These are phyloP conservation scores for Platanthera guangdongensis DNA, from an alignment of 106 monocot genomes.

Conservation along the genomic window DNA sequence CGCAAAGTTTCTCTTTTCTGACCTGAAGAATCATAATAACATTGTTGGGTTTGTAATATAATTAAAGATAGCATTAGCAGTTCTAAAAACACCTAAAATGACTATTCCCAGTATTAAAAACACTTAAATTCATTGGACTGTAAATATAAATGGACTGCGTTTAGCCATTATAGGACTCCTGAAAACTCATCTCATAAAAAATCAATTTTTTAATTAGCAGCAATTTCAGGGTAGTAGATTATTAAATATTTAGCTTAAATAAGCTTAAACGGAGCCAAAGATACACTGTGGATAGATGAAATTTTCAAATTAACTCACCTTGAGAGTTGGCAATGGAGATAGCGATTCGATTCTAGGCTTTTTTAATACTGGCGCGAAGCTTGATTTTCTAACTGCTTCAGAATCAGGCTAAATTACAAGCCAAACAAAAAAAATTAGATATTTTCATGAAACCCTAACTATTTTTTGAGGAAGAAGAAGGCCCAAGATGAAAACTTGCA, in stretches of 20 bases:
- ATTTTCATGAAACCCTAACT: not conserved
- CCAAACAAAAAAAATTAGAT: not conserved
- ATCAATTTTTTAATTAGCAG: too few relatives aligned
- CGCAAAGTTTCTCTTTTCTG: slow-evolving; percentile 31
- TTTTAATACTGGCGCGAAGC: slow-evolving; percentile 45
- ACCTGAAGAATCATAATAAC: not conserved
- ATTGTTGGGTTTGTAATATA: not conserved
- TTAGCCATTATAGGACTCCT: too few relatives aligned
- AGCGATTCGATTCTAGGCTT: slow-evolving; percentile 19
- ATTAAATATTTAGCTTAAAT: too few relatives aligned
- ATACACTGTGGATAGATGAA: too few relatives aligned
- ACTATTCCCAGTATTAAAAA: not conserved
- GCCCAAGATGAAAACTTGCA: too few relatives aligned
- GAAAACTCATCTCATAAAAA: too few relatives aligned
- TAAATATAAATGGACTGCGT: not conserved
- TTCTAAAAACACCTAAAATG: too few relatives aligned
- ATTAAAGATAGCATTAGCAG: too few relatives aligned
- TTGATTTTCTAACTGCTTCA: not conserved
- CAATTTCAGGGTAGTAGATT: too few relatives aligned
- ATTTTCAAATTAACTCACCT: slow-evolving; percentile 2
- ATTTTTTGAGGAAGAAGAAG: not conserved
- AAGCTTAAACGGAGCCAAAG: too few relatives aligned
- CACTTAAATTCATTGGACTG: not conserved
- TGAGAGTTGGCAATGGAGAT: slow-evolving; percentile 23
- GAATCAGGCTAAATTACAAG: not conserved